Base-by-base conservation (phyloP, 352 stramenopile genomes). In the Aphanomyces euteiches region DNA sequence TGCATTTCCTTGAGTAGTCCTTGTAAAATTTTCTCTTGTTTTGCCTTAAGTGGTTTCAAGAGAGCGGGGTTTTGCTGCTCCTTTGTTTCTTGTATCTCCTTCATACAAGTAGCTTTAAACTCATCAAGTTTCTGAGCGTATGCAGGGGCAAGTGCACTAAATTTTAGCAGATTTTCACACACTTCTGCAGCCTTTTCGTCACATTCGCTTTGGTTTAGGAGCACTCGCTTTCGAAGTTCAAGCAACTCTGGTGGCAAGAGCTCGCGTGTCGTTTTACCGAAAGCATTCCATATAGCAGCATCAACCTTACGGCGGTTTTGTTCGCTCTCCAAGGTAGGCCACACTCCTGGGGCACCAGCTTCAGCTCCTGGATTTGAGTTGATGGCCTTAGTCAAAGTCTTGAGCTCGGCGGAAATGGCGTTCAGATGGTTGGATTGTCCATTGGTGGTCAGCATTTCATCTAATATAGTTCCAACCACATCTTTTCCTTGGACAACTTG, bases 21-120 rank as follows among this genome's bases (percentile, higher is more conserved):
- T 38, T 37, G 19, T 7, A 70, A 41, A 17, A 50, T 17, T 37
- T 70, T 70, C 47, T 70, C 64, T 3, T 70, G 53, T 4, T 70
- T 70, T 8, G 34, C n/a, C n/a, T 36, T 47, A 0, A 70, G 36
- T 7, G 64, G 64, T 50, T 70, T 70, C 38, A 70, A 34, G 5
- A 70, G 28, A 5, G 64, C 64, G 5, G 64, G 64, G 36, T 70
- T 70, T 45, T 70, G 64, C 54, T 70, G 64, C 64, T 70, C 64
- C 34, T 48, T 17, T 12, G 54, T 50, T 47, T 60, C 12, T 19
- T 45, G 17, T 8, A 54, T 61, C 47, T 70, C 64, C 12, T 5
- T 13, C 6, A 28, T n/a, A 36, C 53, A 70, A 19, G 47, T 36
- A 15, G 53, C 54, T n/a, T 41, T 15, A 17, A 70, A 70, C 13